Base-by-base conservation (phyloP, 2,329 filamentous ascomycete species). In the Periconia digitata region DNA sequence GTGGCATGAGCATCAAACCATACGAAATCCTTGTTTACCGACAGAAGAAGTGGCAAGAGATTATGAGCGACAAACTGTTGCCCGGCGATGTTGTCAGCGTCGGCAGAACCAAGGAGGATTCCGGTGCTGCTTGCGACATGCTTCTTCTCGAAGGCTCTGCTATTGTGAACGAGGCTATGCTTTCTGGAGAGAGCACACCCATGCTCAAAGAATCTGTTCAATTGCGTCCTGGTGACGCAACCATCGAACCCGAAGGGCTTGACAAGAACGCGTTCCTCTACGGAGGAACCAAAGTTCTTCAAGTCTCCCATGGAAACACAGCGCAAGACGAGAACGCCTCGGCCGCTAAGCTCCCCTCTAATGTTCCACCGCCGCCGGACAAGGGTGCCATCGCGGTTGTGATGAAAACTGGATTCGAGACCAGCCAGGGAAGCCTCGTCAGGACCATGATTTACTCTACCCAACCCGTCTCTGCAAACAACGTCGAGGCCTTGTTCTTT, bases 371-470 rank as follows among this genome's bases (percentile, higher is more conserved):
- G n/a, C 87, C 94, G 29, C 94, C 95, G 0, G 94, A 99, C 72
- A 90, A 94, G 62, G 94, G 94, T 44, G 94, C 92, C 29, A 83
- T 97, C 79, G 94, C 92, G 53, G 83, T 99, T 54, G 90, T 99
- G 39, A 87, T 92, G 66, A 97, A 96, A 82, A 99, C 94, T 45
- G 94, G 94, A 12, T 99, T 99, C 65, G 95, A 99, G 75, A 99
- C 94, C 10, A 97, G 92, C 47, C 95, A 99, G 74, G 94, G 94
- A 55, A 96, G 91, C 72, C 83, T 99, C 51, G 94, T 99, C 51
- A 89, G 94, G 54, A 99, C 94, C 59, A 99, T 99, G 94, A 99
- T 99, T 66, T 99, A 96, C 77, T 96, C 95, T 1, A 99, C 94
- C 1, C 94, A 99, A 73, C 90, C 92, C 58, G 92, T 99, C 20